These are phyloP conservation scores for Solanum chacoense DNA, from an alignment of 305 asterid genomes.

Conservation along the genomic window DNA sequence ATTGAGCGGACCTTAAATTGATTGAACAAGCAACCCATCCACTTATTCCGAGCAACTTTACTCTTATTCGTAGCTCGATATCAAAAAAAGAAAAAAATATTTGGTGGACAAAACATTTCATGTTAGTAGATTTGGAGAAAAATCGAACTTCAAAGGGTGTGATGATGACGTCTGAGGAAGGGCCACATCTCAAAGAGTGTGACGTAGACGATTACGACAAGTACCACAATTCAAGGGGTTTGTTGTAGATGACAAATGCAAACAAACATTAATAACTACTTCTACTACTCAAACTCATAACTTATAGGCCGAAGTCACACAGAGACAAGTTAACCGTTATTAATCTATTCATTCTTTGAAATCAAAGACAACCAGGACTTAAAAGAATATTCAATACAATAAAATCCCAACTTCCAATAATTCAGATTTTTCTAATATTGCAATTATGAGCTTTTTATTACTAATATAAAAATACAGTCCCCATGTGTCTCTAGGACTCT, in stretches of 20 bases:
- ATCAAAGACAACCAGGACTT: not conserved
- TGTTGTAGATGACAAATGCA: not conserved
- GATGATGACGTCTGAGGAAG: accelerated
- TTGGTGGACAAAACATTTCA: accelerated
- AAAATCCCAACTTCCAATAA: not conserved
- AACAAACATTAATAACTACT: not conserved
- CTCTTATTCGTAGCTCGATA: accelerated
- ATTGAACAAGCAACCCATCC: not conserved
- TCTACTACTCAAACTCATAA: not conserved
- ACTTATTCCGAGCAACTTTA: accelerated
- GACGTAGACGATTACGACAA: accelerated
- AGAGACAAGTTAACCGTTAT: too few species aligned
- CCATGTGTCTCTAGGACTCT: not conserved
- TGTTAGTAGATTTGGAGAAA: accelerated
- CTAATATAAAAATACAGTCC: not conserved
- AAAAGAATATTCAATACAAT: not conserved
- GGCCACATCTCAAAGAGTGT: not conserved
- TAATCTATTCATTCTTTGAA: not conserved
- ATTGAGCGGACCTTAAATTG: not conserved
- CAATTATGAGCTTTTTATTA: not conserved
- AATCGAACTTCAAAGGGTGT: not conserved
- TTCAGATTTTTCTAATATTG: not conserved
- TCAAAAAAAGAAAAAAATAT: not conserved
- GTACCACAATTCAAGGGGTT: too few species aligned
- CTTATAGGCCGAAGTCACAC: not conserved